Evolutionary conservation across 192 early-diverging fungal genomes (phyloP).

Genomic region (Rhizophlyctis rosea): DNA sequence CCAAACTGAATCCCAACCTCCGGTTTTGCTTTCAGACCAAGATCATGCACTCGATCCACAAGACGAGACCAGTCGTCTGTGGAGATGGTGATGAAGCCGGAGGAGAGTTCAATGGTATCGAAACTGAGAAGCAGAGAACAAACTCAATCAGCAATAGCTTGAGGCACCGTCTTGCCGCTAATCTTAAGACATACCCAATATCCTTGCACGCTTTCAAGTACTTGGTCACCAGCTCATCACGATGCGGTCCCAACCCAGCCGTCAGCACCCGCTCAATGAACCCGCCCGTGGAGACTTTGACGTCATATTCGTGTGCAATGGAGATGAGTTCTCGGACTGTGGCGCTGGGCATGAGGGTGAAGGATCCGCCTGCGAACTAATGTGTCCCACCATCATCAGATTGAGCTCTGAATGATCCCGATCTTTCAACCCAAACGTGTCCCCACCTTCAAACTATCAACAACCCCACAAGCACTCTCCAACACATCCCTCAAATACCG

Average conservation of each 20-base stretch:
- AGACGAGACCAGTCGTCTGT: constrained; percentile 7
- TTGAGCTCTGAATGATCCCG: too few species aligned
- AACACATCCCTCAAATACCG: constrained; percentile 2
- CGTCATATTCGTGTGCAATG: constrained; percentile 1
- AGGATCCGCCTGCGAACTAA: constrained; percentile 1
- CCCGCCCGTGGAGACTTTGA: constrained; percentile 5
- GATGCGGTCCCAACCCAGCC: not conserved
- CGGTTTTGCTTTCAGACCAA: constrained; percentile 1
- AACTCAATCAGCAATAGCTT: not conserved
- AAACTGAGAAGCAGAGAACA: constrained; percentile 1
- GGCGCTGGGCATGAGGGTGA: not conserved
- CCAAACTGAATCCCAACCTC: constrained; percentile 6
- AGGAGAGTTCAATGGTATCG: constrained; percentile 6
- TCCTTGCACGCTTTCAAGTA: constrained; percentile 4
- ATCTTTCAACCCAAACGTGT: not conserved
- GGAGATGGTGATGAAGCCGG: constrained; percentile 5
- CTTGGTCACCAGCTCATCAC: not conserved
- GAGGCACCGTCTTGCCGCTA: too few species aligned
- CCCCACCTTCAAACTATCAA: constrained; percentile 3
- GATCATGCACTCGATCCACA: not conserved
- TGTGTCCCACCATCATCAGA: too few species aligned
- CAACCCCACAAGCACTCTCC: not conserved
- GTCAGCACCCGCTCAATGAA: constrained; percentile 5
- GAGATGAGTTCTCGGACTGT: constrained; percentile 2
- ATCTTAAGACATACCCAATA: not conserved